Base-by-base conservation (phyloP, 2,329 filamentous ascomycete genomes). In the Phaeophleospora eucalypticola region DNA sequence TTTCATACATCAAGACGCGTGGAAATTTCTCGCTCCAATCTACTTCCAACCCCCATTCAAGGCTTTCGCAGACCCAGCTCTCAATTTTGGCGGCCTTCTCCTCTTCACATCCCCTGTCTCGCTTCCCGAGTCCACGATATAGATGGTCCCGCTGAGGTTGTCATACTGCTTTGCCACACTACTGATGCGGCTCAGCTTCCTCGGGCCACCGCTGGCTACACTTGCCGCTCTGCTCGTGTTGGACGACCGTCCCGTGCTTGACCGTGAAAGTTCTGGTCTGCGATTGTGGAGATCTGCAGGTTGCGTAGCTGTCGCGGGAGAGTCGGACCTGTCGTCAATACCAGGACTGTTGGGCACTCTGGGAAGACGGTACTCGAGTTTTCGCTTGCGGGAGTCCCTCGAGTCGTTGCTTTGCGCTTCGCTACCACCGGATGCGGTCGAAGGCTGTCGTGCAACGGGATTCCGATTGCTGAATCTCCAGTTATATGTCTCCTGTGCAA, bases 151-250 rank as follows among this genome's bases (percentile, higher is more conserved):
- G 18, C 35, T 21, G 16, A 21, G 20, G 3, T 35, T 35, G 16
- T 35, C 41, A n/a, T 16, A 36, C 16, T 34, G n/a, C 27, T 46
- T 46, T 8, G 24, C 36, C 15, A 46, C 29, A 21, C 20, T 40
- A 19, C 36, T 41, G 18, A 46, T 34, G n/a, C 43, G 37, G 15
- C 47, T 42, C 16, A 55, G 38, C 39, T 55, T 52, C n/a, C 49
- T 36, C 9, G 49, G 52, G 24, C 24, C 24, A 12, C 52, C 49
- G 14, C 45, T 46, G n/a, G 45, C 21, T 6, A 52, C 43, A 40
- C 46, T 50, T 12, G 44, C 52, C 29, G 44, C n/a, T n/a, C n/a
- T n/a, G n/a, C n/a, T n/a, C n/a, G n/a, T n/a, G n/a, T n/a, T n/a
- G n/a, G n/a, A n/a, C n/a, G n/a, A n/a, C n/a, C n/a, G n/a, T n/a